Evolutionary conservation across 306 rosid species (phyloP).

Genomic region (Castanea mollissima): DNA sequence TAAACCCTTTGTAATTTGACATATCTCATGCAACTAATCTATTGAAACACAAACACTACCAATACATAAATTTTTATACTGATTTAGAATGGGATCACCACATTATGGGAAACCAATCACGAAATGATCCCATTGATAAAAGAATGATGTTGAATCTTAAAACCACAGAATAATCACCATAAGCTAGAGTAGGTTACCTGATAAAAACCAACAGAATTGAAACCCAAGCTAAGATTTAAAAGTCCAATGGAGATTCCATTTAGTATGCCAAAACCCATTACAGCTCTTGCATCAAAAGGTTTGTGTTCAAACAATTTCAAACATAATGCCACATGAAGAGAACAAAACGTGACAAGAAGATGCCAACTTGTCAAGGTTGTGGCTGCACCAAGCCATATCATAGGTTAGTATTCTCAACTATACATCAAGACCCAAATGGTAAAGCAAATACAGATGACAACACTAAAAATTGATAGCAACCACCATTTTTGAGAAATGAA

Average conservation of each 20-base stretch:
- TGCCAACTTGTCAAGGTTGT: constrained; percentile 70
- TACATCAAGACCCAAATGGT: neutral
- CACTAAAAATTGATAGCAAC: neutral
- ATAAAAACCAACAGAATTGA: constrained; percentile 61
- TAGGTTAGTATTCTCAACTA: neutral
- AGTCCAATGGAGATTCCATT: constrained; percentile 66
- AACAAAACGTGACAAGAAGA: constrained; percentile 59
- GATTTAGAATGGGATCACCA: neutral
- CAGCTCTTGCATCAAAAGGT: constrained; percentile 57
- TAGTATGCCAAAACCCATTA: constrained; percentile 57
- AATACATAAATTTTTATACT: neutral
- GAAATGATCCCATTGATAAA: neutral
- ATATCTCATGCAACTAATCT: neutral
- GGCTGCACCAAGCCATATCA: constrained; percentile 26
- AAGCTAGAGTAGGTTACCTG: constrained; percentile 34
- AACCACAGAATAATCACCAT: neutral
- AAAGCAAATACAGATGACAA: neutral
- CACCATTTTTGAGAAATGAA: neutral
- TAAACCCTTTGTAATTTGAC: neutral
- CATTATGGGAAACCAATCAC: neutral
- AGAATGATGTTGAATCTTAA: neutral
- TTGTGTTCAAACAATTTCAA: constrained; percentile 58
- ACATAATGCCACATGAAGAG: constrained; percentile 57
- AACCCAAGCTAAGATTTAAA: constrained; percentile 55
- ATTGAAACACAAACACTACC: neutral